Evolutionary conservation across 192 early-diverging fungal species (phyloP).

Genomic region (Chytriomyces confervae): DNA sequence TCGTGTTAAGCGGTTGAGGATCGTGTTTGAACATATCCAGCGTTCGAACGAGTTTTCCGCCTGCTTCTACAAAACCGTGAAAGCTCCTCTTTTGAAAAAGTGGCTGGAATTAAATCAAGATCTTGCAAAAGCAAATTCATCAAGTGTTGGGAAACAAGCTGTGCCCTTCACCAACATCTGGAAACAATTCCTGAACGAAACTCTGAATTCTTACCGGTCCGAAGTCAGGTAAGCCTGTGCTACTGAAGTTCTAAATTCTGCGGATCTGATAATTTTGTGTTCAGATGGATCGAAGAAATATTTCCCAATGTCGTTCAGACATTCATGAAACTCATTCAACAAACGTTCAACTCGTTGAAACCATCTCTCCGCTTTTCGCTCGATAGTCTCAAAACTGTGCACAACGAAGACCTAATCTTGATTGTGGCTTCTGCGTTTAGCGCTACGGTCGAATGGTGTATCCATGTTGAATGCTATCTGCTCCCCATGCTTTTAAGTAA

Average conservation of each 20-base stretch:
- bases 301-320: slow-evolving; percentile 24
- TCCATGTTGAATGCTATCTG: slow-evolving; percentile 7
- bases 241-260: too few relatives aligned
- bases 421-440: slow-evolving; percentile 1
- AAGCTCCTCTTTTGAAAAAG: slow-evolving; percentile 49
- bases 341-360: slow-evolving; percentile 40
- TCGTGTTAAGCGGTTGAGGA: slow-evolving; percentile 54
- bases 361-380: slow-evolving; percentile 30
- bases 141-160: too few relatives aligned
- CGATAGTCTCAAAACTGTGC: slow-evolving; percentile 12
- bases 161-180: too few relatives aligned
- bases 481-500: background rate
- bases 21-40: slow-evolving; percentile 66
- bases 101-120: slow-evolving; percentile 50
- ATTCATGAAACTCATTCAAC: slow-evolving; percentile 44
- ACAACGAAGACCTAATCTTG: background rate
- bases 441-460: slow-evolving; percentile 16
- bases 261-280: slow-evolving; percentile 14
- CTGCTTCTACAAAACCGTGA: slow-evolving; percentile 61
- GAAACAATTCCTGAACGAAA: too few relatives aligned
- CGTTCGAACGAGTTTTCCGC: slow-evolving; percentile 63
- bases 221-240: too few relatives aligned
- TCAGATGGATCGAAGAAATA: slow-evolving; percentile 30
- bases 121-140: too few relatives aligned
- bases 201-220: too few relatives aligned